Conservation (phyloP, 1,284 basidiomycete species). For the Trichosporon faecale region DNA sequence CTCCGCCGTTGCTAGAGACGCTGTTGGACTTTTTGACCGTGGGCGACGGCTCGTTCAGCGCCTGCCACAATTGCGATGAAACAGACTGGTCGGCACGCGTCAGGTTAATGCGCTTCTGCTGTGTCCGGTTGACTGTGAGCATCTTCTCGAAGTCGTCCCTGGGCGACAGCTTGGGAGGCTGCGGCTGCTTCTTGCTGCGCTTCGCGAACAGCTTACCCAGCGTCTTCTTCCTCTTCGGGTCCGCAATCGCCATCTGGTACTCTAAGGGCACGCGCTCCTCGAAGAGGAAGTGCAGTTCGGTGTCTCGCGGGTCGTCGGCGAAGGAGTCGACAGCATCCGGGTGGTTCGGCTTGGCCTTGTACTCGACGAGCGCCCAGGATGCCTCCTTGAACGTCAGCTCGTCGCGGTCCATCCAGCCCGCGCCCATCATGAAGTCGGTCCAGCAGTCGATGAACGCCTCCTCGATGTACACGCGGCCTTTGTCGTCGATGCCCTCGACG, state of each 20-base stretch:
- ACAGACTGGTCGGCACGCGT: conserved; percentile 24
- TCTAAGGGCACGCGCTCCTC: conserved; percentile 84
- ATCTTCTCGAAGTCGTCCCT: conserved; percentile 72
- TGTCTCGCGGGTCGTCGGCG: conserved; percentile 57
- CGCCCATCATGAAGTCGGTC: conserved; percentile 76
- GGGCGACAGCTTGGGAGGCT: conserved; percentile 2
- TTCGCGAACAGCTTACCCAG: conserved; percentile 49
- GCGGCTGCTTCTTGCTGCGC: conserved; percentile 41
- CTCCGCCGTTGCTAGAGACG: background rate
- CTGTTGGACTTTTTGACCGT: background rate
- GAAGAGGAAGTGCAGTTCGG: conserved; percentile 67
- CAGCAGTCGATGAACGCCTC: conserved; percentile 83
- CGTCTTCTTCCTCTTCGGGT: conserved; percentile 51
- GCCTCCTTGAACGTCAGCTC: conserved; percentile 76
- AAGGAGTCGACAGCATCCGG: conserved; percentile 14
- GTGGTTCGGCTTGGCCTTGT: conserved; percentile 58
- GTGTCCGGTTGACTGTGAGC: conserved; percentile 43
- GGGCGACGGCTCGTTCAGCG: conserved; percentile 19
- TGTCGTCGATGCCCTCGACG: conserved; percentile 50
- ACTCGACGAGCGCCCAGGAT: conserved; percentile 89
- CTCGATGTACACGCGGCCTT: conserved; percentile 68
- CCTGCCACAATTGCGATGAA: conserved; percentile 34
- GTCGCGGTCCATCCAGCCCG: conserved; percentile 70
- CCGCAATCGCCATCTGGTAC: conserved; percentile 70
- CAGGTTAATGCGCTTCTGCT: conserved; percentile 29